Conservation (phyloP, 148 eudicot species). For the Silene conica region DNA sequence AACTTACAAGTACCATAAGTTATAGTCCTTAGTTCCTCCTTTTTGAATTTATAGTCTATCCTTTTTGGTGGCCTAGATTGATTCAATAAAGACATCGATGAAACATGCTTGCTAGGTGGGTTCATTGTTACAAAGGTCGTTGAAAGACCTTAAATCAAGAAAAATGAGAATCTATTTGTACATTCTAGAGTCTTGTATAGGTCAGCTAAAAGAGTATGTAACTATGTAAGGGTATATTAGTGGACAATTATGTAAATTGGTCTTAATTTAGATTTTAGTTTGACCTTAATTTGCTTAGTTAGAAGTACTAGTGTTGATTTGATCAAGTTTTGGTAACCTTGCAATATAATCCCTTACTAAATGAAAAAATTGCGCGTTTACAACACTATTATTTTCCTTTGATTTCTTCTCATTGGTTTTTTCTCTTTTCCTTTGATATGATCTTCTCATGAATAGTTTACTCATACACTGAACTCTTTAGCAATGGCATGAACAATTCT, state of each 20-base stretch:
- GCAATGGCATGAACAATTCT: too few relatives aligned
- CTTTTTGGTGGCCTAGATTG: conserved; percentile 17
- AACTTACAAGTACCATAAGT: not conserved
- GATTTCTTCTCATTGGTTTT: too few relatives aligned
- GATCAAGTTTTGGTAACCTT: not conserved
- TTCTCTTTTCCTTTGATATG: too few relatives aligned
- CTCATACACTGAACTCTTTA: too few relatives aligned
- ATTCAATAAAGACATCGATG: conserved; percentile 8
- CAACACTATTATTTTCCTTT: too few relatives aligned
- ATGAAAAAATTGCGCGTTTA: too few relatives aligned
- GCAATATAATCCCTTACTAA: not conserved
- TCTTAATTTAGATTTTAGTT: not conserved
- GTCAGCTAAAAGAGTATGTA: conserved; percentile 9
- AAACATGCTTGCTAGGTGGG: conserved; percentile 3
- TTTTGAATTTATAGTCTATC: not conserved
- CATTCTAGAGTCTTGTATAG: conserved; percentile 17
- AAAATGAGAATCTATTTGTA: not conserved
- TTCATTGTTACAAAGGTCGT: conserved; percentile 14
- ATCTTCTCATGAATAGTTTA: too few relatives aligned
- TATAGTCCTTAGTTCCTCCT: not conserved
- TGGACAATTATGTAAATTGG: conserved; percentile 4
- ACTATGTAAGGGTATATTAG: not conserved
- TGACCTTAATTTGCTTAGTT: not conserved
- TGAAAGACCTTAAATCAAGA: conserved; percentile 10
- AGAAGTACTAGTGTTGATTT: not conserved